phyloP scores from a whole-genome alignment of 2,329 filamentous ascomycete genomes.

The Cercospora canescens region DNA sequence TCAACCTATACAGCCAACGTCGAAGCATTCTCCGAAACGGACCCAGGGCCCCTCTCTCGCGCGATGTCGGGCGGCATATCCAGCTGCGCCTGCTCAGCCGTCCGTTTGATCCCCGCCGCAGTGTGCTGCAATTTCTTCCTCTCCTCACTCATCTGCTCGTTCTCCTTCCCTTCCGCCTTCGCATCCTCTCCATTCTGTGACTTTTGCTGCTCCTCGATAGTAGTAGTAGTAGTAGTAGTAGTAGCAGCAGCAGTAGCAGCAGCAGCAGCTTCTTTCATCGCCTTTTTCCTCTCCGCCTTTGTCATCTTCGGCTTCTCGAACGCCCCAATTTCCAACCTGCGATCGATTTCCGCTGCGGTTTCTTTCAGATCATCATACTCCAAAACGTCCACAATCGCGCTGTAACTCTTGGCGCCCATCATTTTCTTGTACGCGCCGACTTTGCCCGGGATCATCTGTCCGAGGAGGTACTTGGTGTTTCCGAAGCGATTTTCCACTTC shows the following conservation, averaged over 20 bases:
- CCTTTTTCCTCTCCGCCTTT: slow-evolving; percentile 48
- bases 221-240: slow-evolving; percentile 27
- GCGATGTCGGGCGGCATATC: slow-evolving; percentile 27
- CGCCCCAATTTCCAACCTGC: slow-evolving; percentile 55
- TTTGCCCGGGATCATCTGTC: slow-evolving; percentile 83
- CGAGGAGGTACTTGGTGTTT: slow-evolving; percentile 90
- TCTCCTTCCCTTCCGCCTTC: not conserved
- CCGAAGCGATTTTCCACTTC: slow-evolving; percentile 82
- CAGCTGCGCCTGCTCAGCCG: slow-evolving; percentile 24
- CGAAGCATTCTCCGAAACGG: slow-evolving; percentile 25
- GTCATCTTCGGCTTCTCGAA: slow-evolving; percentile 50
- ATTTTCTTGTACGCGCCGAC: slow-evolving; percentile 62
- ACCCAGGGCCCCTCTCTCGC: slow-evolving; percentile 21
- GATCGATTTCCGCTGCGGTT: slow-evolving; percentile 66
- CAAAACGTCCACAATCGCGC: slow-evolving; percentile 65
- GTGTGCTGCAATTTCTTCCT: slow-evolving; percentile 18
- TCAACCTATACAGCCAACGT: slow-evolving; percentile 19
- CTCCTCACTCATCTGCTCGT: slow-evolving; percentile 34
- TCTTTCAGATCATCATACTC: slow-evolving; percentile 61
- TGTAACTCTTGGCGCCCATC: slow-evolving; percentile 69
- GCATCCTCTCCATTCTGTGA: slow-evolving; percentile 21
- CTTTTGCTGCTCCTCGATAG: no score
- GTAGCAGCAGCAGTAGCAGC: slow-evolving; percentile 50
- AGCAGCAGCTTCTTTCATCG: slow-evolving; percentile 35
- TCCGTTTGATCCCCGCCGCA: slow-evolving; percentile 24